phyloP scores from a whole-genome alignment of 768 basidiomycete species.

The Tephrocybe sp. region DNA sequence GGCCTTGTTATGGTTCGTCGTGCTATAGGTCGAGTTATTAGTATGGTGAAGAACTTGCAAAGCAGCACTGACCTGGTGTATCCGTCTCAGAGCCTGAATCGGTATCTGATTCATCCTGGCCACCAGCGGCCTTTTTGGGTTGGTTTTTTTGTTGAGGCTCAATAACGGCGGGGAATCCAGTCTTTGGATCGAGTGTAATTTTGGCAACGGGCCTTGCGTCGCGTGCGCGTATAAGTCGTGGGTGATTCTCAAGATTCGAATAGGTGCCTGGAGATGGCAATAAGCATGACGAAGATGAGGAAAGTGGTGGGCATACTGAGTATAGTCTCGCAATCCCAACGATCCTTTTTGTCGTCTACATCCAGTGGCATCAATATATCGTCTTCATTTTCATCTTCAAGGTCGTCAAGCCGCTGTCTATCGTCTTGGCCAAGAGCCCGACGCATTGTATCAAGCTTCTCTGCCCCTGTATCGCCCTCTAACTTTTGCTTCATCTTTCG shows the following conservation, averaged over 20 bases:
- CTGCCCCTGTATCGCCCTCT: constrained; percentile 65
- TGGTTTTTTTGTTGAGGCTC: constrained; percentile 20
- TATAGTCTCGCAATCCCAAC: constrained; percentile 97
- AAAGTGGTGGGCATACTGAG: constrained; percentile 57
- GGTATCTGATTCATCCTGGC: constrained; percentile 18
- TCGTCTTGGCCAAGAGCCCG: constrained; percentile 72
- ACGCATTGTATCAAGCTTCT: constrained; percentile 80
- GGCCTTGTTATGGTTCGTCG: constrained; percentile 59
- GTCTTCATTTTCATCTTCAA: constrained; percentile 44
- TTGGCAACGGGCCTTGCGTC: constrained; percentile 52
- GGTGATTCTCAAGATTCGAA: constrained; percentile 97
- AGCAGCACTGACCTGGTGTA: constrained; percentile 18
- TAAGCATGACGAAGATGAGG: neutral
- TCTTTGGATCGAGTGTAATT: constrained; percentile 72
- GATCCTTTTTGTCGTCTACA: constrained; percentile 62
- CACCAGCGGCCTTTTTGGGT: constrained; percentile 12
- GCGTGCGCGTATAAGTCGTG: constrained; percentile 75
- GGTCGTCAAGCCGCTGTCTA: constrained; percentile 44
- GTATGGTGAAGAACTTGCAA: neutral
- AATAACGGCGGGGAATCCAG: constrained; percentile 65
- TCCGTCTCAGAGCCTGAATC: constrained; percentile 28
- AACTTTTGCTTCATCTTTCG: constrained; percentile 81
- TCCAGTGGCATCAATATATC: constrained; percentile 38
- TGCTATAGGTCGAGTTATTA: constrained; percentile 1
- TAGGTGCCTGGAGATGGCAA: constrained; percentile 67